Evolutionary conservation across 768 basidiomycete species (phyloP).

Genomic region (Phanerochaete carnosa): DNA sequence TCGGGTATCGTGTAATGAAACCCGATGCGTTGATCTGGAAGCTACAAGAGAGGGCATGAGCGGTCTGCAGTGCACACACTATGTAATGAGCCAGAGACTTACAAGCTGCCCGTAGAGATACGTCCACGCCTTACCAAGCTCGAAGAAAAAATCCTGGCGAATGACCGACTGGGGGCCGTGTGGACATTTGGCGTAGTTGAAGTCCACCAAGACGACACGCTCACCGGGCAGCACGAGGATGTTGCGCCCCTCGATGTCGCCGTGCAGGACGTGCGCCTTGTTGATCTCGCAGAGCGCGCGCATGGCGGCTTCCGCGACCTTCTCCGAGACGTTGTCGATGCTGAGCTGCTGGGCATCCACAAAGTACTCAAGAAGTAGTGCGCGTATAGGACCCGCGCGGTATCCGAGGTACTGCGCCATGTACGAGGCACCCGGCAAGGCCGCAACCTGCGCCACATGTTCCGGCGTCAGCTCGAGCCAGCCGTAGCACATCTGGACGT

Average conservation of each 20-base stretch:
- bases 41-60: not conserved
- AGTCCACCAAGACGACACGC: slow-evolving; percentile 1
- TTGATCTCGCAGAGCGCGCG: not conserved
- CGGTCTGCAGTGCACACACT: not conserved
- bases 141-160: not conserved
- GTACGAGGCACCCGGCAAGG: not conserved
- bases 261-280: not conserved
- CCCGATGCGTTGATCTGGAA: not conserved
- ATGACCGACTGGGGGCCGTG: not conserved
- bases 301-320: not conserved
- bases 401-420: not conserved
- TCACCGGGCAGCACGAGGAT: not conserved
- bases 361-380: not conserved
- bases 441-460: not conserved
- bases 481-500: slow-evolving; percentile 15
- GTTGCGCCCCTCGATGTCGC: not conserved
- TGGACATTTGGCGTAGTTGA: not conserved
- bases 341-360: not conserved
- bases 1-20: too few relatives aligned
- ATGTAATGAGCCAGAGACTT: not conserved
- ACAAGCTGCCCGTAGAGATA: not conserved
- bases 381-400: not conserved
- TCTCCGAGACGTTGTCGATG: not conserved
- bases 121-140: not conserved
- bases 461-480: slow-evolving; percentile 14